Evolutionary conservation across 345 rosid genomes (phyloP).

Genomic region (Adansonia digitata): DNA sequence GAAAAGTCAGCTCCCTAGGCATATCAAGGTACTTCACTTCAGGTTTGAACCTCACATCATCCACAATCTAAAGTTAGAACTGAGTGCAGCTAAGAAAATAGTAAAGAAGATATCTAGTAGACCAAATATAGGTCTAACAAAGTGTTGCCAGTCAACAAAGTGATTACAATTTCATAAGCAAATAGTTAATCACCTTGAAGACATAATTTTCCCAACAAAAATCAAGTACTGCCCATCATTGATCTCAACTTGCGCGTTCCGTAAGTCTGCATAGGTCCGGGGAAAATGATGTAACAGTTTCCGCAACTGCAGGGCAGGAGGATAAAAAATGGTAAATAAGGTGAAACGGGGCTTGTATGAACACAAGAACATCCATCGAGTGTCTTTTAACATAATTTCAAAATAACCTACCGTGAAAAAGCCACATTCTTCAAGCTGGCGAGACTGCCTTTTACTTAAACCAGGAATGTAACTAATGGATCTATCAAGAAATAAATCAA

Average conservation of each 20-base stretch:
- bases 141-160: neutral
- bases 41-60: neutral
- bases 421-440: conserved; percentile 65
- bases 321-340: neutral
- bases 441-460: conserved; percentile 55
- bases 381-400: conserved; percentile 3
- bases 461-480: conserved; percentile 55
- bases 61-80: neutral
- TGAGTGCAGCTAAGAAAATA: neutral
- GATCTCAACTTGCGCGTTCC: conserved; percentile 67
- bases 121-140: neutral
- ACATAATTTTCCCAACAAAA: conserved; percentile 66
- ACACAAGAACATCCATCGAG: conserved; percentile 10
- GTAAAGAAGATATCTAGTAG: neutral
- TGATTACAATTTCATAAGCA: neutral
- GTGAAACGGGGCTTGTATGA: conserved; percentile 14
- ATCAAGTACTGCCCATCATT: conserved; percentile 87
- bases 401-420: conserved; percentile 67
- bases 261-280: conserved; percentile 86
- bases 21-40: neutral
- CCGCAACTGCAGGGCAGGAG: conserved; percentile 46
- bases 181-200: conserved; percentile 60
- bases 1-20: neutral
- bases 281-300: conserved; percentile 90
- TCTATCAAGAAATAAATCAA: conserved; percentile 46